Evolutionary conservation across 129 eudicot species (phyloP).

Genomic region (Logfia minima): DNA sequence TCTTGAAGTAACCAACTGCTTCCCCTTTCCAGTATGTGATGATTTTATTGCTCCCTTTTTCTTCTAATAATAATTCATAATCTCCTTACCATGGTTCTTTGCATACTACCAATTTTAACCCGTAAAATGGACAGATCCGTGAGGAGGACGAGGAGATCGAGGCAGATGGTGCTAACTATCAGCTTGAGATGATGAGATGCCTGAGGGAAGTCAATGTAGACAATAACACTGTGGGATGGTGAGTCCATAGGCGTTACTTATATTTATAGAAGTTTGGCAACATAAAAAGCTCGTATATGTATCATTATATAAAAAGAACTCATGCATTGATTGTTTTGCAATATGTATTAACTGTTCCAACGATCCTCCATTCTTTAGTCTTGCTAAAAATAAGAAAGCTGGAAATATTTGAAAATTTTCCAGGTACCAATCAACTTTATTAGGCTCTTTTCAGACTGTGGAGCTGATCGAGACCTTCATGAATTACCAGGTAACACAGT

Average conservation of each 20-base stretch:
- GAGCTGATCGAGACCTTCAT: conserved; percentile 97
- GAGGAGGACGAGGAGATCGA: conserved; percentile 99
- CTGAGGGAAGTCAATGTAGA: conserved; percentile 98
- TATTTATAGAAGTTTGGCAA: background rate
- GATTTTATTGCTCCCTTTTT: background rate
- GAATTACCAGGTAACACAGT: conserved; percentile 80
- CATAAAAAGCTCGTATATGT: background rate
- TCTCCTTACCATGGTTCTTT: background rate
- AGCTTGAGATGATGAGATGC: conserved; percentile 99
- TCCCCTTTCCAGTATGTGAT: conserved; percentile 86
- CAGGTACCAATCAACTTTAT: conserved; percentile 93
- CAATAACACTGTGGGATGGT: conserved; percentile 99
- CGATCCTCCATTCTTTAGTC: background rate
- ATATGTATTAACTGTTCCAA: background rate
- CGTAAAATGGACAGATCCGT: conserved; percentile 47
- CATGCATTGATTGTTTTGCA: background rate
- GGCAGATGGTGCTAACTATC: conserved; percentile 98
- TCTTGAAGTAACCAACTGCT: conserved; percentile 98
- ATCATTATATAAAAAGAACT: background rate
- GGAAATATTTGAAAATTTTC: background rate
- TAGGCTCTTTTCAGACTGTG: conserved; percentile 87
- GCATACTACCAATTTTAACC: background rate
- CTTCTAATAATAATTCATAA: background rate
- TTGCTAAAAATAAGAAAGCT: background rate
- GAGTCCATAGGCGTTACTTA: conserved; percentile 23